These are phyloP conservation scores for Aethionema arabicum DNA, from an alignment of 345 rosid species.

Conservation along the genomic window DNA sequence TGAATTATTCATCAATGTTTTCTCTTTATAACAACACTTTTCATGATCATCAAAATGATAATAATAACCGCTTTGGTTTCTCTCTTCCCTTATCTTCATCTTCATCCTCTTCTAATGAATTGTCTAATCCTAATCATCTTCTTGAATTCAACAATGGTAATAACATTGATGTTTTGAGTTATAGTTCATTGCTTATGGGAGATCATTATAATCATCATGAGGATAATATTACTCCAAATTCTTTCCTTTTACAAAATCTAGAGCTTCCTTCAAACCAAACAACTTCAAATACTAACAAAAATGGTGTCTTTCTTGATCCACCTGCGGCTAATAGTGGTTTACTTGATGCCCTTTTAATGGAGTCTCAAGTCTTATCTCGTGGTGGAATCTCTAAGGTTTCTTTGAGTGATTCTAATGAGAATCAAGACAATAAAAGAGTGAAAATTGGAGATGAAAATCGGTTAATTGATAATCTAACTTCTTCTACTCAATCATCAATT, in stretches of 20 bases:
- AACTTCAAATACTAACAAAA: slow-evolving; percentile 20
- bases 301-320: slow-evolving; percentile 15
- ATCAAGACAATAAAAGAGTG: slow-evolving; percentile 19
- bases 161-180: slow-evolving; percentile 37
- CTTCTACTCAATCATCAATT: slow-evolving; percentile 46
- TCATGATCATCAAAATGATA: slow-evolving; percentile 20
- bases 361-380: slow-evolving; percentile 44
- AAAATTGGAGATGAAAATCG: slow-evolving; percentile 33
- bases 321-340: slow-evolving; percentile 45
- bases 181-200: slow-evolving; percentile 57
- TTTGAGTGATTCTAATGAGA: slow-evolving; percentile 8
- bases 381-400: slow-evolving; percentile 29
- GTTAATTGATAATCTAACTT: slow-evolving; percentile 35
- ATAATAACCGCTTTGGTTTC: slow-evolving; percentile 27
- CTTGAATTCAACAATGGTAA: slow-evolving; percentile 30
- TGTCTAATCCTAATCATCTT: slow-evolving; percentile 25
- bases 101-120: slow-evolving; percentile 30
- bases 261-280: slow-evolving; percentile 61
- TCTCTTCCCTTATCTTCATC: slow-evolving; percentile 39
- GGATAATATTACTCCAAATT: background rate
- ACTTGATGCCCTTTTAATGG: slow-evolving; percentile 56
- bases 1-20: slow-evolving; percentile 28
- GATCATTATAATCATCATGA: slow-evolving; percentile 20
- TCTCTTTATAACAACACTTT: slow-evolving; percentile 25
- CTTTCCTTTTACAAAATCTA: slow-evolving; percentile 34